These are phyloP conservation scores for Raphanus sativus DNA, from an alignment of 345 rosid species.

Conservation along the genomic window DNA sequence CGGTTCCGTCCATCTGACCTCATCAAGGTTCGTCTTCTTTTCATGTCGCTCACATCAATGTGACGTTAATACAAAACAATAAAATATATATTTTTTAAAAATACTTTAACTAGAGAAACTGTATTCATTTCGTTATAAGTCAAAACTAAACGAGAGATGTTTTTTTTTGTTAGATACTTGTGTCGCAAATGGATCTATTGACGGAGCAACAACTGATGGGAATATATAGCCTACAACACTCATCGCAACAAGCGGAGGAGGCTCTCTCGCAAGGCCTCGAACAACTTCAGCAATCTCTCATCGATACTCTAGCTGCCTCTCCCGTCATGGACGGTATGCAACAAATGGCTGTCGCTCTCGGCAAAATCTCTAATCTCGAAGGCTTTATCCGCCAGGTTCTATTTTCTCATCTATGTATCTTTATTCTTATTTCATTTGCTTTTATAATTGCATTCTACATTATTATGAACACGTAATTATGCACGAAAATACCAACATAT, in stretches of 20 bases:
- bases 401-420: neutral
- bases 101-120: neutral
- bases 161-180: slow-evolving; percentile 54
- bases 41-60: neutral
- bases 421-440: neutral
- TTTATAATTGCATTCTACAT: neutral
- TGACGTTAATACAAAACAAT: neutral
- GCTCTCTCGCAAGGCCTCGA: slow-evolving; percentile 90
- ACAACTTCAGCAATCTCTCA: slow-evolving; percentile 89
- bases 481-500: neutral
- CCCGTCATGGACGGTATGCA: slow-evolving; percentile 73
- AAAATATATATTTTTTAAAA: neutral
- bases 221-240: slow-evolving; percentile 84
- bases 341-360: slow-evolving; percentile 87
- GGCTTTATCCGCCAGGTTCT: slow-evolving; percentile 94
- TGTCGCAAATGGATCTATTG: slow-evolving; percentile 73
- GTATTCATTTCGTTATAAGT: neutral
- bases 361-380: slow-evolving; percentile 89
- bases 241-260: slow-evolving; percentile 94
- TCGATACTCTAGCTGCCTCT: slow-evolving; percentile 68
- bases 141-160: neutral
- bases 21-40: slow-evolving; percentile 60
- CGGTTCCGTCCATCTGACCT: slow-evolving; percentile 95
- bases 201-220: slow-evolving; percentile 96
- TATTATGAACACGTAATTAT: neutral